Evolutionary conservation across 1,139 yeast genomes (phyloP).

Genomic region (Komagataea norvegica): DNA sequence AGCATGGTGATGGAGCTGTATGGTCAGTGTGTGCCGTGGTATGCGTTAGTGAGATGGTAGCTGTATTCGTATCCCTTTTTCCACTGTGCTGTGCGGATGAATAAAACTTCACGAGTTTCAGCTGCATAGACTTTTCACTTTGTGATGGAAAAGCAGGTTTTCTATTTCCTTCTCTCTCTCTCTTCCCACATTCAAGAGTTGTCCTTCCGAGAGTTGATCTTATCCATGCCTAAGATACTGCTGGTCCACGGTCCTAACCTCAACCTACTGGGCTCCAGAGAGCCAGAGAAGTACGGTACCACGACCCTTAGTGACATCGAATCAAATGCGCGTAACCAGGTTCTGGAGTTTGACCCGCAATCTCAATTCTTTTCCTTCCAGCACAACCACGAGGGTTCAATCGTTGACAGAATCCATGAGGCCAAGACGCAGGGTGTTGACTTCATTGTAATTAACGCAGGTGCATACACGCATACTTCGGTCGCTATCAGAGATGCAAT

Average conservation of each 20-base stretch:
- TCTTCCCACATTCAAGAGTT: too few relatives aligned
- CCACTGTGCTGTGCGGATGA: too few relatives aligned
- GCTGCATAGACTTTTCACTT: too few relatives aligned
- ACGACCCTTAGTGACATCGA: slow-evolving; percentile 41
- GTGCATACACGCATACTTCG: slow-evolving; percentile 49
- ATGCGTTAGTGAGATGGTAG: too few relatives aligned
- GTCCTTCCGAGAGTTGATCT: too few relatives aligned
- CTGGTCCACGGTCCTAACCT: slow-evolving; percentile 46
- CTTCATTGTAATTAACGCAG: slow-evolving; percentile 43
- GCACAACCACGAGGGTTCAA: slow-evolving; percentile 44
- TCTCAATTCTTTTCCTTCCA: slow-evolving; percentile 30
- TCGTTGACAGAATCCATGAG: slow-evolving; percentile 43
- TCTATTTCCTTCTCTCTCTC: too few relatives aligned
- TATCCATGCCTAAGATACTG: slow-evolving; percentile 33
- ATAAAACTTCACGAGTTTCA: too few relatives aligned
- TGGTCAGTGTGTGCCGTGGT: too few relatives aligned
- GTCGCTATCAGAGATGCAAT: slow-evolving; percentile 48
- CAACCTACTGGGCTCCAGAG: slow-evolving; percentile 44
- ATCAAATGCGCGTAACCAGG: slow-evolving; percentile 37
- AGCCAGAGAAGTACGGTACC: slow-evolving; percentile 47
- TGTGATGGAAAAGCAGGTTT: too few relatives aligned
- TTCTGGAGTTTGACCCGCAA: slow-evolving; percentile 28
- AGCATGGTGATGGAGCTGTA: too few relatives aligned
- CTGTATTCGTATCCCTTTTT: too few relatives aligned
- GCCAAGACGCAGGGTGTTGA: slow-evolving; percentile 35